Conservation (phyloP, 2,329 filamentous ascomycete genomes). For the Botryotinia convoluta region DNA sequence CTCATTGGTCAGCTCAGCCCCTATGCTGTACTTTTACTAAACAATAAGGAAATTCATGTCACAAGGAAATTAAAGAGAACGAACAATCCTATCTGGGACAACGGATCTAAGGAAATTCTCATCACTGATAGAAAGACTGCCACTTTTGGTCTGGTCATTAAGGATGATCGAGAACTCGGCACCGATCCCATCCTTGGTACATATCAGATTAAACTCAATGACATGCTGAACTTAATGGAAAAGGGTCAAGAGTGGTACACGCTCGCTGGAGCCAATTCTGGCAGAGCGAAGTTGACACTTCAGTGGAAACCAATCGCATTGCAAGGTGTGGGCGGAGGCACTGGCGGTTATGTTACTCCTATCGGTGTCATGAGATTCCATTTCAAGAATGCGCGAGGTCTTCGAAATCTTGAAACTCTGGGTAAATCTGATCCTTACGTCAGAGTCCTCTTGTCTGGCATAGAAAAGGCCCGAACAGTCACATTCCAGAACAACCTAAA, state of each 20-base stretch:
- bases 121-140: conserved; percentile 91
- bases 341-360: conserved; percentile 86
- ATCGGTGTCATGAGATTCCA: conserved; percentile 95
- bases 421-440: conserved; percentile 97
- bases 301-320: conserved; percentile 96
- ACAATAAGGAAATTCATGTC: conserved; percentile 84
- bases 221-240: conserved; percentile 84
- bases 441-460: conserved; percentile 81
- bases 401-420: conserved; percentile 91
- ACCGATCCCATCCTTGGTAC: conserved; percentile 82
- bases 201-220: conserved; percentile 93
- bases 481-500: conserved; percentile 95
- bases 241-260: conserved; percentile 98
- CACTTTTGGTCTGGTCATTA: conserved; percentile 87
- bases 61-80: conserved; percentile 94
- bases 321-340: conserved; percentile 70
- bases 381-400: conserved; percentile 75
- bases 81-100: conserved; percentile 95
- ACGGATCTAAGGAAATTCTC: conserved; percentile 88
- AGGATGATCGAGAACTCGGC: conserved; percentile 86
- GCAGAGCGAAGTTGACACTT: conserved; percentile 83
- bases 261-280: conserved; percentile 73
- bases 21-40: conserved; percentile 83
- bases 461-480: conserved; percentile 88
- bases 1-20: conserved; percentile 88